Evolutionary conservation across 129 eudicot genomes (phyloP).

Genomic region (Heracleum sosnowskyi): DNA sequence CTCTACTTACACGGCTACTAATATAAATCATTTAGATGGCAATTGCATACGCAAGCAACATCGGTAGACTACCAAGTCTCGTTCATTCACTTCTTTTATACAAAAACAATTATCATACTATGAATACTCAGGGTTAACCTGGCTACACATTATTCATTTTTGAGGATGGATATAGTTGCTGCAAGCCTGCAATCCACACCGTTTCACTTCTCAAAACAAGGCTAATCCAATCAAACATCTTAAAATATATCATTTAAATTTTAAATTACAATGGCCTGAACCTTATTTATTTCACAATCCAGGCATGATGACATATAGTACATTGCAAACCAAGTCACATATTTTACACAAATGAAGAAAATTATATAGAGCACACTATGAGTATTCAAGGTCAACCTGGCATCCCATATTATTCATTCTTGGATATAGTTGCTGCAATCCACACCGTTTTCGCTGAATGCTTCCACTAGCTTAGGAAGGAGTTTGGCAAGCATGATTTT

Average conservation of each 20-base stretch:
- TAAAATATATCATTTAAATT: background rate
- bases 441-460: conserved; percentile 53
- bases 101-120: no score
- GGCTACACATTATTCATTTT: no score
- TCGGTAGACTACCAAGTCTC: no score
- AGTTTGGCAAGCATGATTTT: conserved; percentile 83
- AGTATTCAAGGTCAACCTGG: background rate
- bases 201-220: no score
- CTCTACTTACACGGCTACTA: no score
- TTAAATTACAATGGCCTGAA: background rate
- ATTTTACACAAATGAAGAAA: background rate
- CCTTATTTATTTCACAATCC: conserved; percentile 11
- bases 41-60: no score
- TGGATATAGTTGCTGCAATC: conserved; percentile 38
- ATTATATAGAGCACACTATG: background rate
- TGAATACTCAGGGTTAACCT: no score
- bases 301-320: background rate
- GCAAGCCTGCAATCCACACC: no score
- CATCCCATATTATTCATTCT: conserved; percentile 6
- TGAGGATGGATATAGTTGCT: no score
- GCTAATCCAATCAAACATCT: background rate
- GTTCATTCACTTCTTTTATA: no score
- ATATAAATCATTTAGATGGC: no score
- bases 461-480: conserved; percentile 75
- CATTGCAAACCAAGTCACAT: background rate